Evolutionary conservation across 768 basidiomycete genomes (phyloP).

Genomic region (Pulveroboletus ravenelii): DNA sequence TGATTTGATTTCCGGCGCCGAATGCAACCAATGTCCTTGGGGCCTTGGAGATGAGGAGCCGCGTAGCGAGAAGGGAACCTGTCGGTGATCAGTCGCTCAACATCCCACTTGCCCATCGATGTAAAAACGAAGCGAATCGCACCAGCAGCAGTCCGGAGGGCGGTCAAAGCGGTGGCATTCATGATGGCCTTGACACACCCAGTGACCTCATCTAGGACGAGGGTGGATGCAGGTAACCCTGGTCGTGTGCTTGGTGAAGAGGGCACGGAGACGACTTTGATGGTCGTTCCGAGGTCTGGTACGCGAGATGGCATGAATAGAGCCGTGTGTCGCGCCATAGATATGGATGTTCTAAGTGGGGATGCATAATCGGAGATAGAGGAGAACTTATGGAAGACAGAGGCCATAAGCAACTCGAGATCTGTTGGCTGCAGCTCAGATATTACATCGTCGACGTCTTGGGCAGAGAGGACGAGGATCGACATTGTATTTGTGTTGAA

Average conservation of each 20-base stretch:
- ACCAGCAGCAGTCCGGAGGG: slow-evolving; percentile 81
- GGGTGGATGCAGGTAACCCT: slow-evolving; percentile 73
- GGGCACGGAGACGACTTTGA: slow-evolving; percentile 84
- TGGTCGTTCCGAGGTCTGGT: slow-evolving; percentile 46
- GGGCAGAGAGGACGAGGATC: slow-evolving; percentile 56
- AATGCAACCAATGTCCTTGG: slow-evolving; percentile 56
- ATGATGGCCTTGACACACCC: slow-evolving; percentile 72
- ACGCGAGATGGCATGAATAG: slow-evolving; percentile 85
- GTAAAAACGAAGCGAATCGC: slow-evolving; percentile 1
- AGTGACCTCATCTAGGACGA: slow-evolving; percentile 66
- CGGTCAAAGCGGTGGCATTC: slow-evolving; percentile 75
- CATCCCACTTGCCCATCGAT: background rate
- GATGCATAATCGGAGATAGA: slow-evolving; percentile 20
- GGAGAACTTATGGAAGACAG: slow-evolving; percentile 50
- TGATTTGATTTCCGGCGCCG: slow-evolving; percentile 70
- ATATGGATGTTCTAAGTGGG: slow-evolving; percentile 60
- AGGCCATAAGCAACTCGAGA: slow-evolving; percentile 53
- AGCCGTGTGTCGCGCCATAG: slow-evolving; percentile 49
- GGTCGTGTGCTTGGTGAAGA: slow-evolving; percentile 33
- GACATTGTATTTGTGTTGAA: slow-evolving; percentile 26
- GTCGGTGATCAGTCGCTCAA: background rate
- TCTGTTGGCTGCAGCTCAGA: slow-evolving; percentile 41
- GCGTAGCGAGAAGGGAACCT: slow-evolving; percentile 70
- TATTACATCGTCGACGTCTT: slow-evolving; percentile 52
- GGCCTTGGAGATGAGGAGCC: slow-evolving; percentile 40